Evolutionary conservation across 805 yeast species (phyloP).

Genomic region (Candida manassasensis): DNA sequence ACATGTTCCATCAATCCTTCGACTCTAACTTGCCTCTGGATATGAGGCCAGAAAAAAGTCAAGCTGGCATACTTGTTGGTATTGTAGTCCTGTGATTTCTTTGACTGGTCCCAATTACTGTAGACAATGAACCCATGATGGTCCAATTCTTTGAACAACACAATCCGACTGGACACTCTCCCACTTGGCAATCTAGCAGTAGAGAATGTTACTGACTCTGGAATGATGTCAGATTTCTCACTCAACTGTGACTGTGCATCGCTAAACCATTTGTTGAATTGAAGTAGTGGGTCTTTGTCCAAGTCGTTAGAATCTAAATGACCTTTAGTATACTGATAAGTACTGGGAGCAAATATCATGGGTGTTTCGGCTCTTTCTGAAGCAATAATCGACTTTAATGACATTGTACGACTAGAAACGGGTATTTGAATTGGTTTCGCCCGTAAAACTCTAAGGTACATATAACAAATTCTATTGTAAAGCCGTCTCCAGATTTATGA

Average conservation of each 20-base stretch:
- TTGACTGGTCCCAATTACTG: slow-evolving; percentile 88
- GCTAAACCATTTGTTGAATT: slow-evolving; percentile 80
- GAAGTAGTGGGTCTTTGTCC: slow-evolving; percentile 58
- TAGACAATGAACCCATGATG: slow-evolving; percentile 77
- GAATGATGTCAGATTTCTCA: slow-evolving; percentile 48
- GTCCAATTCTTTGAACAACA: slow-evolving; percentile 87
- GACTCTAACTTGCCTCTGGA: slow-evolving; percentile 89
- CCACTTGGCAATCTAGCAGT: slow-evolving; percentile 89
- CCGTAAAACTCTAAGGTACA: not conserved
- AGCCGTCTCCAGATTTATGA: not conserved
- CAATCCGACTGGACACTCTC: slow-evolving; percentile 79
- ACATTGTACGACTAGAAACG: not conserved
- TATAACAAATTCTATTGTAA: not conserved
- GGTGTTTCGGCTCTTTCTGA: slow-evolving; percentile 17
- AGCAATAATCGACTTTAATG: not conserved
- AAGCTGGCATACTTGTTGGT: slow-evolving; percentile 78
- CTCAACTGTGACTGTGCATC: slow-evolving; percentile 27
- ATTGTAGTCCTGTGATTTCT: slow-evolving; percentile 67
- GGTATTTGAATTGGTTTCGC: not conserved
- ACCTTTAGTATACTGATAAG: slow-evolving; percentile 78
- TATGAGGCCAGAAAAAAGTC: slow-evolving; percentile 86
- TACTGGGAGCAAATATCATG: slow-evolving; percentile 70
- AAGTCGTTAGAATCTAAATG: slow-evolving; percentile 54
- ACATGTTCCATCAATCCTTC: slow-evolving; percentile 82
- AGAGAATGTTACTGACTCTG: slow-evolving; percentile 83